These are phyloP conservation scores for Pseudocercospora fuligena DNA, from an alignment of 2,329 filamentous ascomycete genomes.

Conservation along the genomic window DNA sequence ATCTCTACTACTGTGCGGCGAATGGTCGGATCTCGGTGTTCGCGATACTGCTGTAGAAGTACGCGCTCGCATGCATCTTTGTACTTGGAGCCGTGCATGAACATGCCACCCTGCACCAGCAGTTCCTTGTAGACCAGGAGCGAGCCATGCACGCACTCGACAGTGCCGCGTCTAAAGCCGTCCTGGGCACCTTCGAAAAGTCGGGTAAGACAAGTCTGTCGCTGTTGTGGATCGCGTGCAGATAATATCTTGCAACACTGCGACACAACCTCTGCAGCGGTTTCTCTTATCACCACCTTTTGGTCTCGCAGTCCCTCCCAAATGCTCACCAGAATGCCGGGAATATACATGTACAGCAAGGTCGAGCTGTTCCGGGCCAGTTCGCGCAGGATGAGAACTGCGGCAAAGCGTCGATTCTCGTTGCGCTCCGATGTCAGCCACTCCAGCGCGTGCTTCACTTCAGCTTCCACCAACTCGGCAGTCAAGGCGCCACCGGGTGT, in stretches of 20 bases:
- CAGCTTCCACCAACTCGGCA: conserved; percentile 92
- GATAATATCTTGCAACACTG: conserved; percentile 96
- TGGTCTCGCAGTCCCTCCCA: conserved; percentile 92
- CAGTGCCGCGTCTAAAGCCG: conserved; percentile 77
- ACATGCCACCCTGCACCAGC: conserved; percentile 95
- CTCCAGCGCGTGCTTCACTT: conserved; percentile 94
- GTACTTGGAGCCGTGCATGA: conserved; percentile 91
- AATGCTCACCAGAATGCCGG: conserved; percentile 93
- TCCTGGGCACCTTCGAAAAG: conserved; percentile 85
- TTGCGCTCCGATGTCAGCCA: conserved; percentile 95
- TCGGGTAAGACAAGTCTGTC: conserved; percentile 84
- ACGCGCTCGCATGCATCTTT: conserved; percentile 91
- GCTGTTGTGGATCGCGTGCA: conserved; percentile 86
- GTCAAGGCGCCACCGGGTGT: conserved; percentile 91
- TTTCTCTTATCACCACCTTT: conserved; percentile 88
- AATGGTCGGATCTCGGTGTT: conserved; percentile 86
- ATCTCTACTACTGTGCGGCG: conserved; percentile 87
- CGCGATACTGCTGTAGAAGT: conserved; percentile 75
- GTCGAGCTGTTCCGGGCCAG: conserved; percentile 92
- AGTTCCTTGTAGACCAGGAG: conserved; percentile 91
- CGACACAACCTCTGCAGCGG: conserved; percentile 89
- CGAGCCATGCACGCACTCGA: conserved; percentile 93
- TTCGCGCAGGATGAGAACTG: conserved; percentile 87
- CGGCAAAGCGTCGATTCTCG: conserved; percentile 90
- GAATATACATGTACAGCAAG: conserved; percentile 91